phyloP scores from a whole-genome alignment of 306 rosid species.

The Psophocarpus tetragonolobus region DNA sequence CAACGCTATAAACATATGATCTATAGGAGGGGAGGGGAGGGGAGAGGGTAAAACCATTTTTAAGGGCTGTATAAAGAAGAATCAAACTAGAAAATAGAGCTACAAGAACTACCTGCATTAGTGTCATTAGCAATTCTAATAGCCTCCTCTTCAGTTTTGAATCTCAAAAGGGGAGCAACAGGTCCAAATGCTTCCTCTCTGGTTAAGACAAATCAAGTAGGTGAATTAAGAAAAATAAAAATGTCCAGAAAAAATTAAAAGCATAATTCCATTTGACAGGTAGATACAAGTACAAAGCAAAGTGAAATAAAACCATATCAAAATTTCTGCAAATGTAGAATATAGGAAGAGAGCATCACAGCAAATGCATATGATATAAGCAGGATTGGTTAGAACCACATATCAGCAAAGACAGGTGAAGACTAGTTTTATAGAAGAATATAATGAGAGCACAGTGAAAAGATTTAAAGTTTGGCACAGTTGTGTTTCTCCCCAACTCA shows the following conservation, averaged over 20 bases:
- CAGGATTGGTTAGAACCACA: not conserved
- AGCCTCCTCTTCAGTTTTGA: constrained; percentile 94
- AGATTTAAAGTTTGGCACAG: not conserved
- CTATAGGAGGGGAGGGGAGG: not conserved
- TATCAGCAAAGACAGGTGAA: not conserved
- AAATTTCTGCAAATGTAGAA: constrained; percentile 7
- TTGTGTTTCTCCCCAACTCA: not conserved
- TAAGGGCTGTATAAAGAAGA: not conserved
- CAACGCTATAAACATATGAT: not conserved
- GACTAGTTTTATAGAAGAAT: not conserved
- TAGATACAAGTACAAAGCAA: constrained; percentile 9
- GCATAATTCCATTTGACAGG: not conserved
- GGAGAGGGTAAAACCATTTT: not conserved
- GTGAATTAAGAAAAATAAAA: constrained; percentile 6
- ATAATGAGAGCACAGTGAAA: not conserved
- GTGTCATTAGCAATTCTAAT: constrained; percentile 82
- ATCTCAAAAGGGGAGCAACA: constrained; percentile 82
- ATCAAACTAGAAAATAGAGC: constrained; percentile 22
- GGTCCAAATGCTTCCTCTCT: constrained; percentile 99
- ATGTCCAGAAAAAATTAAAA: not conserved
- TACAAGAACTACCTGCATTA: constrained; percentile 67
- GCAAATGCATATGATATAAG: not conserved
- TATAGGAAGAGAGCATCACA: not conserved
- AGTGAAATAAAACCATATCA: not conserved
- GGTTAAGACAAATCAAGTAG: constrained; percentile 30